phyloP scores from a whole-genome alignment of 306 rosid species.

The Comarum palustre region DNA sequence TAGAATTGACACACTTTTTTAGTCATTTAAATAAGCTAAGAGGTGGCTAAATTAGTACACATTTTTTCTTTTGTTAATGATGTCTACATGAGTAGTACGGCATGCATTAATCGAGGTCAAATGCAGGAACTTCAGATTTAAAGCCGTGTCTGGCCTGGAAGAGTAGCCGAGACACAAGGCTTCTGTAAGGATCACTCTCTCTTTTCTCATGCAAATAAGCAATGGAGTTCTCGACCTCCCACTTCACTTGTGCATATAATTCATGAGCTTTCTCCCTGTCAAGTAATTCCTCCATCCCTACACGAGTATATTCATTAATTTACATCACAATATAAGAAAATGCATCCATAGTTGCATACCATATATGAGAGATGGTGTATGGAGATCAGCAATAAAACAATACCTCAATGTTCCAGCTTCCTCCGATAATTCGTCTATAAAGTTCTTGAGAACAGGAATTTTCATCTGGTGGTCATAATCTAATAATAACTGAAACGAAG shows the following conservation, averaged over 20 bases:
- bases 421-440: constrained; percentile 47
- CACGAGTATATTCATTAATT: background rate
- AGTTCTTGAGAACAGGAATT: constrained; percentile 51
- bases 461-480: constrained; percentile 82
- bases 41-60: too few relatives aligned
- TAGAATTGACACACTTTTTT: too few relatives aligned
- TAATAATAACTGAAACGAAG: constrained; percentile 53
- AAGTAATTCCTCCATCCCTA: constrained; percentile 61
- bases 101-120: constrained; percentile 37
- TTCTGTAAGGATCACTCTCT: constrained; percentile 70
- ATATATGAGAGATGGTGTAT: background rate
- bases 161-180: constrained; percentile 47
- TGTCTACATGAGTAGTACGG: too few relatives aligned
- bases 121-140: constrained; percentile 64
- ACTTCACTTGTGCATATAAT: constrained; percentile 60
- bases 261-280: constrained; percentile 57
- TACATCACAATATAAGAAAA: constrained; percentile 16
- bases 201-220: constrained; percentile 63
- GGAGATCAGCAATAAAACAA: background rate
- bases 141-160: constrained; percentile 60
- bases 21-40: too few relatives aligned
- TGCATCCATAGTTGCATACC: background rate
- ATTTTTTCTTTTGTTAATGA: too few relatives aligned
- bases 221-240: constrained; percentile 63
- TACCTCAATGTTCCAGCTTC: constrained; percentile 50